phyloP scores from a whole-genome alignment of 495 filamentous ascomycete genomes.

The Aspergillus campestris region DNA sequence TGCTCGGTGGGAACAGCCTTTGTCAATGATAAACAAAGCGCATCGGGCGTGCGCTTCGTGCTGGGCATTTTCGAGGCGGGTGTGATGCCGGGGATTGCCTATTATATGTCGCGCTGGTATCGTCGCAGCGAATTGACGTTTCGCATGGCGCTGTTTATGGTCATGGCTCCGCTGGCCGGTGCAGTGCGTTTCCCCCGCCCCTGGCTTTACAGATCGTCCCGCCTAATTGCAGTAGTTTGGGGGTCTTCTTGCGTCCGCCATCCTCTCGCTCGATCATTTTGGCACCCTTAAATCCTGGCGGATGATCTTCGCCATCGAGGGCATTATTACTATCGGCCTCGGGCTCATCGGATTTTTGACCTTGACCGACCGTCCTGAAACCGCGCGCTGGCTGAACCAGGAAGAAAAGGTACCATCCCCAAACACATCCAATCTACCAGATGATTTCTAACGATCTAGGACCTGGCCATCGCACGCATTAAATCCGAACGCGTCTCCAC shows the following conservation, averaged over 20 bases:
- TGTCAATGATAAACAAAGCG: conserved; percentile 31
- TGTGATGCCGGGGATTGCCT: conserved; percentile 65
- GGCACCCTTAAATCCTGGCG: conserved; percentile 51
- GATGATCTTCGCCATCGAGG: conserved; percentile 70
- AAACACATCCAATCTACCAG: too few relatives aligned
- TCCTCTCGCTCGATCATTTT: conserved; percentile 36
- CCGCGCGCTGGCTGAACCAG: conserved; percentile 54
- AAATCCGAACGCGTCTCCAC: conserved; percentile 58
- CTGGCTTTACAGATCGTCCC: too few relatives aligned
- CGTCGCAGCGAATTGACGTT: conserved; percentile 58
- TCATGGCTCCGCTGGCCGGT: conserved; percentile 58
- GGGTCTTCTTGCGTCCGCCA: conserved; percentile 56
- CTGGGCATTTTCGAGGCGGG: conserved; percentile 63
- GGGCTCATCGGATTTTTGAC: conserved; percentile 49
- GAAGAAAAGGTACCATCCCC: conserved; percentile 40
- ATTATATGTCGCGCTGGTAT: conserved; percentile 67
- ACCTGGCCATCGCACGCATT: conserved; percentile 51
- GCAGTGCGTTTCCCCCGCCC: conserved; percentile 19
- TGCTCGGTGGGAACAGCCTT: conserved; percentile 41
- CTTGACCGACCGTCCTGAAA: conserved; percentile 60
- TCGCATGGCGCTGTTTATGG: conserved; percentile 43
- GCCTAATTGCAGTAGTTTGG: conserved; percentile 35
- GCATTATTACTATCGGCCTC: conserved; percentile 56
- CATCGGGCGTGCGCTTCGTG: conserved; percentile 41
- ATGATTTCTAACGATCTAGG: background rate